These are phyloP conservation scores for Cryptosporidium canis DNA, from an alignment of 169 alveolate species.

Conservation along the genomic window DNA sequence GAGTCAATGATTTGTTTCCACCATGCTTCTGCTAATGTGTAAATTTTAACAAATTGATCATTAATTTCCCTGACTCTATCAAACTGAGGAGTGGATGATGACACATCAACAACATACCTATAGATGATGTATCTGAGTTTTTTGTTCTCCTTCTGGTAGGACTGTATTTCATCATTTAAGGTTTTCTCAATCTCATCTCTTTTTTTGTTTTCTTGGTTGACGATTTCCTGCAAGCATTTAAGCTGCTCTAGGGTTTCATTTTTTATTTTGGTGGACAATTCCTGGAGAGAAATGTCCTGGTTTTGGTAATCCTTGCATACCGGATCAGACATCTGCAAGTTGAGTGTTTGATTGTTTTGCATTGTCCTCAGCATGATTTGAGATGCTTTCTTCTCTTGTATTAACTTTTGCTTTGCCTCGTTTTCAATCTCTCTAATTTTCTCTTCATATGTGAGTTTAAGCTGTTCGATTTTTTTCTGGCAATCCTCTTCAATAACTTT, in stretches of 20 bases:
- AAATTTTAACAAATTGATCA: slow-evolving; percentile 48
- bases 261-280: neutral
- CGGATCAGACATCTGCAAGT: slow-evolving; percentile 38
- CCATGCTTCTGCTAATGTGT: slow-evolving; percentile 60
- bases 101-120: slow-evolving; percentile 24
- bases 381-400: slow-evolving; percentile 57
- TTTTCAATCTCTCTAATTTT: slow-evolving; percentile 54
- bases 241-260: neutral
- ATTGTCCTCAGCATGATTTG: slow-evolving; percentile 23
- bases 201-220: slow-evolving; percentile 61
- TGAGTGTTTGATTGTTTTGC: slow-evolving; percentile 55
- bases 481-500: slow-evolving; percentile 40
- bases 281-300: neutral
- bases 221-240: slow-evolving; percentile 27
- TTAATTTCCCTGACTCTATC: slow-evolving; percentile 1
- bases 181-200: slow-evolving; percentile 68
- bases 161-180: slow-evolving; percentile 3
- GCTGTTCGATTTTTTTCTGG: neutral
- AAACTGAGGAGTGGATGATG: slow-evolving; percentile 25
- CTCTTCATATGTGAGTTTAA: slow-evolving; percentile 37
- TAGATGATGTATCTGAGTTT: slow-evolving; percentile 19
- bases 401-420: slow-evolving; percentile 13
- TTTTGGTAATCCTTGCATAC: neutral
- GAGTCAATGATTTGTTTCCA: slow-evolving; percentile 44
- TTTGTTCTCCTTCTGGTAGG: slow-evolving; percentile 33